A percentile compares a stretch with the other conserved stretches of the same genome.
These are phyloP conservation scores for Sorghum bicolor DNA, from an alignment of 176 grass and related monocot genomes.

Conservation along the genomic window Sorghum_bicolor_NCBIv3 NC_012875.2:55728501-55729000, in stretches of 20 bases:
- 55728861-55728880: background rate
- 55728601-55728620: constrained; percentile 11
- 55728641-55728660: constrained; percentile 6
- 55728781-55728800: background rate
- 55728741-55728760: background rate
- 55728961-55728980: background rate
- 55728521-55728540: too few species aligned
- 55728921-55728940: background rate
- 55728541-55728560: too few species aligned
- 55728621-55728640: background rate
- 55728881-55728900: background rate
- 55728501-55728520: background rate
- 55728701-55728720: background rate
- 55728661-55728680: background rate
- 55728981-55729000: background rate
- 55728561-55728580: background rate
- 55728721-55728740: background rate
- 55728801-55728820: background rate
- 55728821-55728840: background rate
- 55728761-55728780: too few species aligned
- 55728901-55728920: background rate
- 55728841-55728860: background rate
- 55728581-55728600: background rate
- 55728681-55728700: background rate
- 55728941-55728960: background rate